Evolutionary conservation across 2,329 filamentous ascomycete species (phyloP), one percentile per base, ranked within the genome.

Genomic region (Pyricularia pennisetigena): DNA sequence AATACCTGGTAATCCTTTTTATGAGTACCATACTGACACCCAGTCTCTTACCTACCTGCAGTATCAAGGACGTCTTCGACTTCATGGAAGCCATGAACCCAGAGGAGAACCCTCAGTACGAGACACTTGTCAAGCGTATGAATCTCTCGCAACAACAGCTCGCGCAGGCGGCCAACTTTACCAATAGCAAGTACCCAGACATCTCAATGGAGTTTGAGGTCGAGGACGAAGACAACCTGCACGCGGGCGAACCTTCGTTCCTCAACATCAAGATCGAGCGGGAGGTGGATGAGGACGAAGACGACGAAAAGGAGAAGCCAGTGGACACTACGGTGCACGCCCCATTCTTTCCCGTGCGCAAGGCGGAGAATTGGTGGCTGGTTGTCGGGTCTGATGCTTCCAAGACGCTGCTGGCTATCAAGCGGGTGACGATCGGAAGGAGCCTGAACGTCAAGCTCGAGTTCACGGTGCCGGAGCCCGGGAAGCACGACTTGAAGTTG

Each of bases 41-140:
- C 24, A 64, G 66, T 61, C 65, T 61, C 65, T 49, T 57, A 65
- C 24, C n/a, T 26, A 26, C 24, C 59, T 71, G 70, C 74, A 92
- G 88, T 71, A 90, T 99, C 82, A 94, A 93, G 74, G 94, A 98
- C 74, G 90, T 99, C 72, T 94, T 97, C 74, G 94, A 97, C 76
- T 98, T 99, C 81, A 97, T 98, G 91, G 94, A 98, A 73, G 91
- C 93, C 71, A 99, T 99, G 94, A 95, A 97, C 76, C 94, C 94
- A 2, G 90, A 93, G 1, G 94, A 97, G 78, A 97, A 97, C 77
- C 82, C 90, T 59, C 85, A 97, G 71, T 94, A 97, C 77, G 85
- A 85, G 64, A 84, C 86, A 35, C 84, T 99, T 35, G 85, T 98
- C 71, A 89, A 92, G 75, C 86, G 88, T 3, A 85, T 99, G 57